Conservation (phyloP, 2,329 filamentous ascomycete genomes). For the Aquanectria penicillioides region DNA sequence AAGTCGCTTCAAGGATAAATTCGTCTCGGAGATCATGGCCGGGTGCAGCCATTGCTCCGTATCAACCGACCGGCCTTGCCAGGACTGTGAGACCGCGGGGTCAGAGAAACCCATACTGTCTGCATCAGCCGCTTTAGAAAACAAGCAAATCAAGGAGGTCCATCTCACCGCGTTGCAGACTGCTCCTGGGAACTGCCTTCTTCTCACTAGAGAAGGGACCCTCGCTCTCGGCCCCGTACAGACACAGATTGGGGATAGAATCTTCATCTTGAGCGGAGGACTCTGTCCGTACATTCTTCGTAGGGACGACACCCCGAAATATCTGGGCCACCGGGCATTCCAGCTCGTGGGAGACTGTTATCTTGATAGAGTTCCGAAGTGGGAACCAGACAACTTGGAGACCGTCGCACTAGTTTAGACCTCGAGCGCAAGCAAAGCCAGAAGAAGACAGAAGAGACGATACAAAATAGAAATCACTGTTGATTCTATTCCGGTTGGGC, state of each 20-base stretch:
- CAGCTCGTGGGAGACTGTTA: conserved; percentile 30
- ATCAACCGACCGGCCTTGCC: conserved; percentile 3
- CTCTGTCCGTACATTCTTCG: conserved; percentile 32
- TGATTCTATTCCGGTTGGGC: conserved; percentile 6
- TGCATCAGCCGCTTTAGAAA: not conserved
- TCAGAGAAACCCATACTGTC: conserved; percentile 3
- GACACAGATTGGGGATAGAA: conserved; percentile 11
- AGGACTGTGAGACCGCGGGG: not conserved
- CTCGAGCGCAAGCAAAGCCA: too few species aligned
- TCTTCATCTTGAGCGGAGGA: conserved; percentile 31
- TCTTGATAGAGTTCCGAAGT: conserved; percentile 8
- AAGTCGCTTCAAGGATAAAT: conserved; percentile 6
- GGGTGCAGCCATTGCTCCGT: conserved; percentile 9
- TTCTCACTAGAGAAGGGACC: conserved; percentile 20
- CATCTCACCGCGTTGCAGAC: conserved; percentile 19
- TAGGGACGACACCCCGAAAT: not conserved
- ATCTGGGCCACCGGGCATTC: conserved; percentile 8
- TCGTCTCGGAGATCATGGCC: conserved; percentile 7
- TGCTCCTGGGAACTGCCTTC: conserved; percentile 22
- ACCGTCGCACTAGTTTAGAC: conserved; percentile 22
- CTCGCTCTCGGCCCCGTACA: conserved; percentile 25
- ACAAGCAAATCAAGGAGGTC: not conserved
- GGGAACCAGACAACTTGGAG: conserved; percentile 16
- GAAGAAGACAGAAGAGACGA: not conserved
- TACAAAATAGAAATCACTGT: not conserved